Base-by-base conservation (phyloP, 1,139 yeast species). In the Debaryomycetaceae sp. region DNA sequence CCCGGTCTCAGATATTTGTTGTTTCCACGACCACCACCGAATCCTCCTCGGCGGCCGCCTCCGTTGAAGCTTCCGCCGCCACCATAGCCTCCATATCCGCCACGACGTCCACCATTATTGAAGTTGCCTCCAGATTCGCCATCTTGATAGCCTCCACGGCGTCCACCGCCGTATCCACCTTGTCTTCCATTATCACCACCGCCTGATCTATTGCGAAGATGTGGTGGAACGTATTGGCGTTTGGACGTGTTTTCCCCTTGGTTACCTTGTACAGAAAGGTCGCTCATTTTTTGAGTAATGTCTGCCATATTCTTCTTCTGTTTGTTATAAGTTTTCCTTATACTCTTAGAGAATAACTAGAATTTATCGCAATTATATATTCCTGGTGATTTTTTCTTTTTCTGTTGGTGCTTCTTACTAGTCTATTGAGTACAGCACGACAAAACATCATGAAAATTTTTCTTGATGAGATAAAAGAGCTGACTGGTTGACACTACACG, bases 201-300 rank as follows among this genome's bases (percentile, higher is more conserved):
- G 28, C 49, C 51, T 33, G 59, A 57, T 49, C 67, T 60, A 49
- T 63, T 60, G 47, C 83, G 74, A 52, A 79, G 71, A 63, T 81
- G 88, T 48, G 91, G 91, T 45, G 91, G 91, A 30, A 83, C 85
- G 63, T 83, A 83, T 41, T 64, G 67, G 34, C 44, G 46, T 36
- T 48, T 40, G 13, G 35, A 39, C 38, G 36, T 39, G 14, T 52
- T 48, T 38, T 50, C 50, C 17, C 55, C 52, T 18, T 40, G 43
- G 36, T 37, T 36, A 41, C 24, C 41, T 42, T 47, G 44, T 40
- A 70, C 70, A 38, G 71, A 67, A 47, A 70, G 72, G 54, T 69
- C 65, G 62, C 59, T 64, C 73, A 70, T 65, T 55, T 69, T 62
- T 56, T 67, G 65, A 52, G 65, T 65, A 49, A 69, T 59, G 53